Evolutionary conservation across 176 grass and related monocot genomes (phyloP), one percentile per base, ranked within the genome.

Genomic region (Musa troglodytarum): DNA sequence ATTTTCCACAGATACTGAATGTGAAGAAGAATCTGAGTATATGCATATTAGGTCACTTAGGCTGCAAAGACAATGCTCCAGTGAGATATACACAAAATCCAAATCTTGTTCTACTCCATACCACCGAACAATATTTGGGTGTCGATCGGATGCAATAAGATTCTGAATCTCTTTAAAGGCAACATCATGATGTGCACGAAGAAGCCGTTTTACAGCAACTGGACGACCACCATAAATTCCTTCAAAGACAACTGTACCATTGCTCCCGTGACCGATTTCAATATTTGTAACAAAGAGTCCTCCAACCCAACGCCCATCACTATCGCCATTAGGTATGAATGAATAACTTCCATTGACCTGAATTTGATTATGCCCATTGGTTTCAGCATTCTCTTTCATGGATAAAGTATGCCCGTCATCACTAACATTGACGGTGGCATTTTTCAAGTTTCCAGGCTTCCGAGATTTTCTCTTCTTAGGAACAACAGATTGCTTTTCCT

Each of bases 241-340:
- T 80, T 99, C 86, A 79, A 99, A 88, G 52, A 99, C 90, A 71
- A 99, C 88, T 67, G 95, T 99, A 49, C 95, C 95, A 78, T 94
- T 99, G 87, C 95, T 99, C 58, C 95, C 95, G 61, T 85, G 93
- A 75, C 95, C 95, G 11, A 99, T 99, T 94, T 94, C 90, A 73
- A 79, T 81, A 74, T 78, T 99, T 52, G 77, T 79, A 73, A 99
- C 80, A 84, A 76, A 65, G 53, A 99, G 88, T 82, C 85, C 94
- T 81, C 88, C 88, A 85, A 99, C 86, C 76, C 78, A 79, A 66
- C 85, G 87, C 54, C 95, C 90, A 72, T 83, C 80, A 69, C 62
- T 76, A 43, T 16, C 77, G 83, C 83, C 54, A 76, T 49, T 22
- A 71, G 73, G 53, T 64, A 54, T 76, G 28, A 83, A 65, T 8